Conservation (phyloP, 192 early-diverging fungal genomes). For the Rhizophagus clarus region DNA sequence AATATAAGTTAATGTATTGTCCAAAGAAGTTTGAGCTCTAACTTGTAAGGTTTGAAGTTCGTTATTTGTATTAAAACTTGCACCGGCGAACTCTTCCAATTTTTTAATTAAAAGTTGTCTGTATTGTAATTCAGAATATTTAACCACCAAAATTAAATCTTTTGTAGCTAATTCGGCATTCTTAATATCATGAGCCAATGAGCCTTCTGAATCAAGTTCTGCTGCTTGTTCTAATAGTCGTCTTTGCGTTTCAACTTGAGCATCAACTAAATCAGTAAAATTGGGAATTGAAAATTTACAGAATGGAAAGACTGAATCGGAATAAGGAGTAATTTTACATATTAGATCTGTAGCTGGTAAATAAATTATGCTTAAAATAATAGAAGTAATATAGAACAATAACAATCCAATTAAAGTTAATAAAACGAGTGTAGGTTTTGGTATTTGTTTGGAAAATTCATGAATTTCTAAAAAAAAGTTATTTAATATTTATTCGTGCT, state of each 20-base stretch:
- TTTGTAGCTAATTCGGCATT: not conserved
- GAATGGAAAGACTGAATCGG: not conserved
- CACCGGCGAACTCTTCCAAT: not conserved
- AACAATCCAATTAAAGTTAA: not conserved
- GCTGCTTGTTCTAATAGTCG: not conserved
- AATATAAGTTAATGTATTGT: not conserved
- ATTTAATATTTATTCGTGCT: too few relatives aligned
- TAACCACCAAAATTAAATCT: not conserved
- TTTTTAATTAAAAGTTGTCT: not conserved
- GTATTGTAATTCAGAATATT: not conserved
- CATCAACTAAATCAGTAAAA: not conserved
- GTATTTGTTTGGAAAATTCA: not conserved
- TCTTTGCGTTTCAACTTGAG: not conserved
- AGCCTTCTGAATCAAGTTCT: not conserved
- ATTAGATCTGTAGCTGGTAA: not conserved
- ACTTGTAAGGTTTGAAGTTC: not conserved
- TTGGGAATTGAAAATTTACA: not conserved
- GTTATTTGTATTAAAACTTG: not conserved
- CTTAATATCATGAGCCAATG: not conserved
- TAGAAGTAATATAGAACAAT: not conserved
- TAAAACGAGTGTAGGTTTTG: not conserved
- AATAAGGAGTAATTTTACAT: not conserved
- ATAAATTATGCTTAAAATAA: not conserved
- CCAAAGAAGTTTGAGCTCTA: not conserved
- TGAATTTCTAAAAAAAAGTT: not conserved